Conservation (phyloP, 306 rosid species). For the Comarum palustre region DNA sequence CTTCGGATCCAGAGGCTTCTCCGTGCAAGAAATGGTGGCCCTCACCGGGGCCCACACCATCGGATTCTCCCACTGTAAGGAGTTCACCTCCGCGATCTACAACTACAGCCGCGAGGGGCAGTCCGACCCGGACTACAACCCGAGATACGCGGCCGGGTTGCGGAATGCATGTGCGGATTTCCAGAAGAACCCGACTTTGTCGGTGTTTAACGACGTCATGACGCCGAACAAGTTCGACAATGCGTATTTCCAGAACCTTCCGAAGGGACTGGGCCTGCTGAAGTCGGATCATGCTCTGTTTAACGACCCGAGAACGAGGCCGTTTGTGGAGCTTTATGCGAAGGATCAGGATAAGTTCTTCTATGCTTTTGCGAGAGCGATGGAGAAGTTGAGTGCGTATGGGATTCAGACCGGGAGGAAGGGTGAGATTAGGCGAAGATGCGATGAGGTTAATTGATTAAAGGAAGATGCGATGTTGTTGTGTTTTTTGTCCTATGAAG, state of each 20-base stretch:
- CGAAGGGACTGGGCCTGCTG: slow-evolving; percentile 63
- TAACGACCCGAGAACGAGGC: slow-evolving; percentile 47
- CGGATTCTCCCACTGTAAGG: slow-evolving; percentile 72
- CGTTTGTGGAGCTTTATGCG: slow-evolving; percentile 54
- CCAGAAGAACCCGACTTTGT: slow-evolving; percentile 56
- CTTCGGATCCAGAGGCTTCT: slow-evolving; percentile 56
- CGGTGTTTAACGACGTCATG: slow-evolving; percentile 78
- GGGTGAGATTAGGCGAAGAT: slow-evolving; percentile 84
- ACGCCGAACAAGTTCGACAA: slow-evolving; percentile 86
- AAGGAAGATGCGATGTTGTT: too few relatives aligned
- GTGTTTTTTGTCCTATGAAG: slow-evolving; percentile 8
- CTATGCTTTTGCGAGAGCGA: slow-evolving; percentile 52
- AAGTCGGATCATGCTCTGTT: slow-evolving; percentile 67
- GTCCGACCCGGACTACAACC: slow-evolving; percentile 49
- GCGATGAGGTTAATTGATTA: slow-evolving; percentile 64
- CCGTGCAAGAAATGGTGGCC: slow-evolving; percentile 72
- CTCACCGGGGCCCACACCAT: slow-evolving; percentile 82
- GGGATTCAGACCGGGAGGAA: slow-evolving; percentile 54
- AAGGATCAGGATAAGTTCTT: slow-evolving; percentile 52
- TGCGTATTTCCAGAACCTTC: slow-evolving; percentile 70
- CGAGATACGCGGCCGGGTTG: slow-evolving; percentile 54
- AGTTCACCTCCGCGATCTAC: slow-evolving; percentile 44
- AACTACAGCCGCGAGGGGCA: slow-evolving; percentile 32
- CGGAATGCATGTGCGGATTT: slow-evolving; percentile 54
- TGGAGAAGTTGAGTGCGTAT: slow-evolving; percentile 69